Percentiles rank a stretch among this genome's conserved stretches.
These are phyloP conservation scores for Metschnikowia matae DNA, from an alignment of 805 yeast species.

Conservation along the genomic window DNA sequence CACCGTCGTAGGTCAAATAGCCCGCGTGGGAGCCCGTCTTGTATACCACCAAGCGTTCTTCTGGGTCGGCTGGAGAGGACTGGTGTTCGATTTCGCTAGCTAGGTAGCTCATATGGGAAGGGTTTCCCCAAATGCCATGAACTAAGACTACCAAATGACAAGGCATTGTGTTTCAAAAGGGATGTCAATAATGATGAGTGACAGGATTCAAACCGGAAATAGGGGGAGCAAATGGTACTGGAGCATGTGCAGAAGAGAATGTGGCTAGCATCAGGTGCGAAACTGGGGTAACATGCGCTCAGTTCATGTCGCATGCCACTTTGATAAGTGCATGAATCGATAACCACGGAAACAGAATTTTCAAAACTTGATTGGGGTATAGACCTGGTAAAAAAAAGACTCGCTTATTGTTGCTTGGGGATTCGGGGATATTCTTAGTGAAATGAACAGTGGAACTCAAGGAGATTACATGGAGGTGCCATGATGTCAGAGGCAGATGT, in stretches of 20 bases:
- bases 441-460: no score
- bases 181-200: background rate
- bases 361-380: no score
- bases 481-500: no score
- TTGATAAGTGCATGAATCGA: background rate
- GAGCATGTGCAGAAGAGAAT: background rate
- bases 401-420: no score
- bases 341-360: no score
- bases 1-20: constrained; percentile 79
- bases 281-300: constrained; percentile 1
- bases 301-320: background rate
- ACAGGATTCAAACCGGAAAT: background rate
- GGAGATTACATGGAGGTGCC: no score
- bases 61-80: constrained; percentile 18
- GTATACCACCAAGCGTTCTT: constrained; percentile 38
- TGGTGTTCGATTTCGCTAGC: constrained; percentile 8
- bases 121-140: constrained; percentile 54
- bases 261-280: constrained; percentile 3
- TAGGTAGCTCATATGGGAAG: constrained; percentile 10
- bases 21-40: constrained; percentile 63
- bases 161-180: constrained; percentile 17
- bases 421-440: no score
- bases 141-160: constrained; percentile 66
- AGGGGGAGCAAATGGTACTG: background rate
- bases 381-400: no score